Percentiles rank a stretch among this genome's conserved stretches.
Conservation (phyloP, 805 yeast genomes). For the Kodamaea sagamina region DNA sequence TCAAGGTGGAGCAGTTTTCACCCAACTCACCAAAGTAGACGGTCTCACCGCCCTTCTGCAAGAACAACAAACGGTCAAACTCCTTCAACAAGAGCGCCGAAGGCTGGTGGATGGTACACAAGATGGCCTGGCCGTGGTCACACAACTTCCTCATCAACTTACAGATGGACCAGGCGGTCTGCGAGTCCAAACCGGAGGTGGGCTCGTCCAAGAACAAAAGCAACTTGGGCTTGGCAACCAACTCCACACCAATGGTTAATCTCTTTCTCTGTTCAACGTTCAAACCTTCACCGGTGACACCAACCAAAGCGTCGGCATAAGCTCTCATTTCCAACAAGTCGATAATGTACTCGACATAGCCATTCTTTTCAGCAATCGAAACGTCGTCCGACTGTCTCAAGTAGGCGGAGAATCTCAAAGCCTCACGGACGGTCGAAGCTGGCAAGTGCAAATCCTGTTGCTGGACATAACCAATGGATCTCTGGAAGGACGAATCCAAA, state of each 20-base stretch:
- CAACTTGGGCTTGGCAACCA: conserved; percentile 42
- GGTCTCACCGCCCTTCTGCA: conserved; percentile 53
- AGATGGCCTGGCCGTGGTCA: conserved; percentile 43
- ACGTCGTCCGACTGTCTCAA: conserved; percentile 29
- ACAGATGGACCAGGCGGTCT: conserved; percentile 46
- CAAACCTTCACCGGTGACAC: conserved; percentile 39
- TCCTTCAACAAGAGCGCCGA: conserved; percentile 76
- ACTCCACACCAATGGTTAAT: conserved; percentile 44
- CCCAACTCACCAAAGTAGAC: conserved; percentile 46
- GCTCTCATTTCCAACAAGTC: conserved; percentile 27
- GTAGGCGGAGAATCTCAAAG: conserved; percentile 28
- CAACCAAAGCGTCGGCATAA: conserved; percentile 35
- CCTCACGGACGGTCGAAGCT: conserved; percentile 34
- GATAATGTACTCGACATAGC: conserved; percentile 28
- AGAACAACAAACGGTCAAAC: conserved; percentile 68
- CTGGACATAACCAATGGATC: conserved; percentile 37
- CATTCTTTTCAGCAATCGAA: conserved; percentile 24
- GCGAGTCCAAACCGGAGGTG: conserved; percentile 46
- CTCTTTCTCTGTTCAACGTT: conserved; percentile 45
- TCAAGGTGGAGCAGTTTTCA: conserved; percentile 27
- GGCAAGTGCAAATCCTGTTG: conserved; percentile 37
- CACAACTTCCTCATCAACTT: conserved; percentile 42
- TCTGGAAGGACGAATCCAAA: conserved; percentile 30
- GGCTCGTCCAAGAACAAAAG: conserved; percentile 45
- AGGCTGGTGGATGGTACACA: conserved; percentile 78